phyloP scores from a whole-genome alignment of 371 early-diverging fungal species.

The Mortierella polycephala region DNA sequence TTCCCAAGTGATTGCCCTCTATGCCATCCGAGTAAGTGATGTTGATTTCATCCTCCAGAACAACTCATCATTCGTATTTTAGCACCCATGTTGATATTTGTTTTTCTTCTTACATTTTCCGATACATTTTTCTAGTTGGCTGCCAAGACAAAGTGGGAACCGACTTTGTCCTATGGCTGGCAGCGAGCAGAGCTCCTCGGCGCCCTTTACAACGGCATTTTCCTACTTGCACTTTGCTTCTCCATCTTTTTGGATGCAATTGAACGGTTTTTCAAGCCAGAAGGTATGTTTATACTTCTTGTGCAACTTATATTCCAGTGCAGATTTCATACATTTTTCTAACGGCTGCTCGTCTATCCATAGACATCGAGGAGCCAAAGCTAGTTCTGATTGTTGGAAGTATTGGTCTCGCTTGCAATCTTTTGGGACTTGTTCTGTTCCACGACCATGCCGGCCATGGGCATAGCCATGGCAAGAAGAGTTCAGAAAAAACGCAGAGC shows the following conservation, averaged over 20 bases:
- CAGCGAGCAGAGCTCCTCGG: constrained; percentile 94
- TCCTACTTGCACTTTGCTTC: constrained; percentile 88
- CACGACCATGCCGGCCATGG: constrained; percentile 62
- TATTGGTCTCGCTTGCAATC: constrained; percentile 85
- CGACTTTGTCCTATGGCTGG: constrained; percentile 88
- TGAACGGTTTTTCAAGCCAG: constrained; percentile 79
- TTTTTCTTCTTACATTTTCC: not conserved
- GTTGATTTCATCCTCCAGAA: not conserved
- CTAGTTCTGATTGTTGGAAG: constrained; percentile 86
- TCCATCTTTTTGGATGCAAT: constrained; percentile 91
- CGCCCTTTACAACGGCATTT: constrained; percentile 91
- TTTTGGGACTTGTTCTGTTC: constrained; percentile 85
- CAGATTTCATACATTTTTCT: not conserved
- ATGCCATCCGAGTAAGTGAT: constrained; percentile 77
- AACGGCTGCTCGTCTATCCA: not conserved
- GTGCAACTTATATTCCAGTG: not conserved
- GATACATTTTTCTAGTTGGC: constrained; percentile 46
- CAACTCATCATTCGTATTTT: no score
- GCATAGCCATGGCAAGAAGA: constrained; percentile 52
- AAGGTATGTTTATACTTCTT: constrained; percentile 45
- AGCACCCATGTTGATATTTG: not conserved
- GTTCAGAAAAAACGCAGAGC: not conserved
- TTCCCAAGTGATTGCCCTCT: constrained; percentile 83
- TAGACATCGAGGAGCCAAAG: constrained; percentile 75
- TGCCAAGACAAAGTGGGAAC: constrained; percentile 59